Evolutionary conservation across 257 asterid species (phyloP).

Genomic region (Coffea eugenioides): DNA sequence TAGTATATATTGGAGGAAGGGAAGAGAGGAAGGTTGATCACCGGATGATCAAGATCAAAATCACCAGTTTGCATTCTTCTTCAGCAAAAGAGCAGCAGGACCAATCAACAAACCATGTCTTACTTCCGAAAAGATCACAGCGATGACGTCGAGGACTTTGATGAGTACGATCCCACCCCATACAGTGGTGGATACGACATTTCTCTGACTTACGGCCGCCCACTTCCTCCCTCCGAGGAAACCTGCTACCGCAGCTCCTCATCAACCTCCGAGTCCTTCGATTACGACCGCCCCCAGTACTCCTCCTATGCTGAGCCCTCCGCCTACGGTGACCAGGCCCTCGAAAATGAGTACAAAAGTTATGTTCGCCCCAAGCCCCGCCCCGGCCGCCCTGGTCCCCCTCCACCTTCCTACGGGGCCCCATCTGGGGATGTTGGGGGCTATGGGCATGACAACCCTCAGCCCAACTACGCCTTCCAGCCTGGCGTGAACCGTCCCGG

Average conservation of each 20-base stretch:
- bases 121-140: slow-evolving; percentile 67
- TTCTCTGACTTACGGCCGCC: slow-evolving; percentile 64
- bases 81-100: too few relatives aligned
- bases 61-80: too few relatives aligned
- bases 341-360: slow-evolving; percentile 78
- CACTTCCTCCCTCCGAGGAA: slow-evolving; percentile 68
- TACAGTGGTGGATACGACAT: slow-evolving; percentile 92
- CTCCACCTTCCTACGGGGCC: slow-evolving; percentile 24
- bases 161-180: slow-evolving; percentile 84
- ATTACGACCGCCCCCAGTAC: slow-evolving; percentile 79
- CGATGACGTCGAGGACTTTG: slow-evolving; percentile 69
- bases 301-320: slow-evolving; percentile 69
- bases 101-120: slow-evolving; percentile 42
- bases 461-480: slow-evolving; percentile 43
- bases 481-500: slow-evolving; percentile 42
- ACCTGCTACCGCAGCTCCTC: slow-evolving; percentile 66
- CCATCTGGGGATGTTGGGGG: slow-evolving; percentile 7
- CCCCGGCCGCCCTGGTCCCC: slow-evolving; percentile 24
- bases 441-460: slow-evolving; percentile 37
- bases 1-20: too few relatives aligned
- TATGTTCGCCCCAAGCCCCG: slow-evolving; percentile 65
- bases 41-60: too few relatives aligned
- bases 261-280: slow-evolving; percentile 54
- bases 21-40: too few relatives aligned
- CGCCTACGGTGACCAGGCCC: slow-evolving; percentile 69